These are phyloP conservation scores for Jatropha curcas DNA, from an alignment of 345 rosid genomes.

Conservation along the genomic window DNA sequence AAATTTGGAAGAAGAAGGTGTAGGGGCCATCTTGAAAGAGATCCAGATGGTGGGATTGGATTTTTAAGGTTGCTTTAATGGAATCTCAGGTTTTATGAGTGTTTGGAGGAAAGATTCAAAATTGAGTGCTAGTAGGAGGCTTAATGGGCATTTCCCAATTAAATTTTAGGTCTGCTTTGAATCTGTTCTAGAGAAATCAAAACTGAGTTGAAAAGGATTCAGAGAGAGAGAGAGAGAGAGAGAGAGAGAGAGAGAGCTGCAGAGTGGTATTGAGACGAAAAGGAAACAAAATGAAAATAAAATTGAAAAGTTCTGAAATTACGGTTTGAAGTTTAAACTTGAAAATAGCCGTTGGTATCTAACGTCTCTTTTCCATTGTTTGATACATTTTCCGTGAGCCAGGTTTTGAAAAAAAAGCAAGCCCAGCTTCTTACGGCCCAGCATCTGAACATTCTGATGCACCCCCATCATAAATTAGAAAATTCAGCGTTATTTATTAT, in stretches of 20 bases:
- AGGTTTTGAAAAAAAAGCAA: background rate
- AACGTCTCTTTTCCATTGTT: constrained; percentile 9
- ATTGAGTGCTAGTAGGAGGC: background rate
- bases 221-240: background rate
- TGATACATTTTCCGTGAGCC: background rate
- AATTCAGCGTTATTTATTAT: no score
- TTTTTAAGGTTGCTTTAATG: constrained; percentile 1
- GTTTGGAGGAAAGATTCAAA: background rate
- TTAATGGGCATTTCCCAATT: background rate
- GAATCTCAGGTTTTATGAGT: background rate
- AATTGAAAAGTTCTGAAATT: background rate
- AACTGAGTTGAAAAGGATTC: background rate
- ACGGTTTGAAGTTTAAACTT: constrained; percentile 30
- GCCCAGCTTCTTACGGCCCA: background rate
- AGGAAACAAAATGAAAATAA: background rate
- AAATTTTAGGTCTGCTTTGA: background rate
- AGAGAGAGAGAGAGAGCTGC: background rate
- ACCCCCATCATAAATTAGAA: background rate
- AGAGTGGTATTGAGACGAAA: background rate
- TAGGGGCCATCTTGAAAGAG: constrained; percentile 62
- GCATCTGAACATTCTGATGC: background rate
- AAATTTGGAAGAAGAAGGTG: constrained; percentile 58
- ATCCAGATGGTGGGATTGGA: background rate
- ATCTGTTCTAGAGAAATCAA: constrained; percentile 14
- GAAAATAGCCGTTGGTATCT: constrained; percentile 45